A percentile compares a stretch with the other conserved stretches of the same genome.
These are phyloP conservation scores for Scortechinia acanthostroma DNA, from an alignment of 2,329 filamentous ascomycete genomes.

Conservation along the genomic window DNA sequence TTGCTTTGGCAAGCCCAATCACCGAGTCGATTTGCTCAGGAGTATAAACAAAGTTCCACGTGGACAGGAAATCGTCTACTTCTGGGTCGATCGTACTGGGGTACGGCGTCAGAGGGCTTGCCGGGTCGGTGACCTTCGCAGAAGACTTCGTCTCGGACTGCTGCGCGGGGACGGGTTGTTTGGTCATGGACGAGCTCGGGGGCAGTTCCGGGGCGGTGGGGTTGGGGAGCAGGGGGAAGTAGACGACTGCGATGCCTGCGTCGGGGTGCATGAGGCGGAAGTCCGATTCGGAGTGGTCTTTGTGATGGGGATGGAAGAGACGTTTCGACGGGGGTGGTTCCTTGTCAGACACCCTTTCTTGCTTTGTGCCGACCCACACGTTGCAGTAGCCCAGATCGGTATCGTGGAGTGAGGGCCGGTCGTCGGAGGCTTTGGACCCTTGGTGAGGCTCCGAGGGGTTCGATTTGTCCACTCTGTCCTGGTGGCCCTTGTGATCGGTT, in stretches of 20 bases:
- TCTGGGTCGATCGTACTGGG: conserved; percentile 41
- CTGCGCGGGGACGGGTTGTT: not conserved
- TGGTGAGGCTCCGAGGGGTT: not conserved
- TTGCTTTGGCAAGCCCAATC: conserved; percentile 51
- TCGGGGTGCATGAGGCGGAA: conserved; percentile 1
- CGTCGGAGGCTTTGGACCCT: conserved; percentile 2
- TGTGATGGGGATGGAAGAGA: conserved; percentile 35
- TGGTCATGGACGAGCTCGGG: not conserved
- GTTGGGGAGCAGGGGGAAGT: conserved; percentile 60
- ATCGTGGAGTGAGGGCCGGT: not conserved
- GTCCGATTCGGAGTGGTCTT: conserved; percentile 44
- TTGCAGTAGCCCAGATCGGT: conserved; percentile 48
- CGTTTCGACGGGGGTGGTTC: conserved; percentile 21
- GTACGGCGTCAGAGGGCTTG: not conserved
- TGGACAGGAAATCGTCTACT: conserved; percentile 54
- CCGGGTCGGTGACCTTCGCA: not conserved
- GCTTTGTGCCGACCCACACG: conserved; percentile 56
- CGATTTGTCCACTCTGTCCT: not conserved
- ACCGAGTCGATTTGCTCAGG: conserved; percentile 59
- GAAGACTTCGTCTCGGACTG: not conserved
- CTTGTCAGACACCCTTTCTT: conserved; percentile 37
- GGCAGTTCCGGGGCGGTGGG: conserved; percentile 35
- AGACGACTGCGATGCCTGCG: conserved; percentile 51
- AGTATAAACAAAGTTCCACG: conserved; percentile 67
- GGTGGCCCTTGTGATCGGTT: not conserved